A percentile compares a stretch with the other conserved stretches of the same genome.
Evolutionary conservation across 345 rosid species (phyloP).

Genomic region (Camelina neglecta): DNA sequence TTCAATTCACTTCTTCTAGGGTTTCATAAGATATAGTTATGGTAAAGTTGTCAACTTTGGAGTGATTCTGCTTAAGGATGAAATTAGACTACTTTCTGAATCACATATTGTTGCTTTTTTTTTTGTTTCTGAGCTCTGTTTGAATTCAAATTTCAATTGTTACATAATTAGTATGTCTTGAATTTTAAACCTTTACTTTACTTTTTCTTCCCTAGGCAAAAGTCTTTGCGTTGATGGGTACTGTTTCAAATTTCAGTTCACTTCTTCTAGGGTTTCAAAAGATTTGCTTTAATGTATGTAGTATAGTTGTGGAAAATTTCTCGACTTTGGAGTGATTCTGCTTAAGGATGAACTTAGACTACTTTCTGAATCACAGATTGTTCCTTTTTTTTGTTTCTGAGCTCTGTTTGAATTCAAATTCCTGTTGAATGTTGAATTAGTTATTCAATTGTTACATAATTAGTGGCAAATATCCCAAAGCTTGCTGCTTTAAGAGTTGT

Average conservation of each 20-base stretch:
- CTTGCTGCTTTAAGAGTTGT: constrained; percentile 5
- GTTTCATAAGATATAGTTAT: not conserved
- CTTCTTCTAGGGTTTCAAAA: constrained; percentile 15
- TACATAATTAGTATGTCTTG: not conserved
- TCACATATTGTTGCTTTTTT: not conserved
- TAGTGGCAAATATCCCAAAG: constrained; percentile 10
- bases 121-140: not conserved
- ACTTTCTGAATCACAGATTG: constrained; percentile 1
- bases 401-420: not conserved
- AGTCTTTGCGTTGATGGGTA: not conserved
- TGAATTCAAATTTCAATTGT: not conserved
- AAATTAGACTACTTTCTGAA: not conserved
- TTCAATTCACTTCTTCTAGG: constrained; percentile 4
- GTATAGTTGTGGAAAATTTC: not conserved
- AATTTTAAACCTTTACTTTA: not conserved
- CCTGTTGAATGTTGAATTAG: not conserved
- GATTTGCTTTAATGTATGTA: not conserved
- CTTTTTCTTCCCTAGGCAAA: not conserved
- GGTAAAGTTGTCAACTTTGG: not conserved
- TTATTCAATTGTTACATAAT: not conserved
- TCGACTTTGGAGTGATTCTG: not conserved
- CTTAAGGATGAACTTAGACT: not conserved
- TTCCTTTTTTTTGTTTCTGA: constrained; percentile 6
- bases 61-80: not conserved
- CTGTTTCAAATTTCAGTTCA: not conserved